A percentile compares a stretch with the other conserved stretches of the same genome.
Conservation (phyloP, 352 stramenopile species). For the Globisporangium takayamanum region DNA sequence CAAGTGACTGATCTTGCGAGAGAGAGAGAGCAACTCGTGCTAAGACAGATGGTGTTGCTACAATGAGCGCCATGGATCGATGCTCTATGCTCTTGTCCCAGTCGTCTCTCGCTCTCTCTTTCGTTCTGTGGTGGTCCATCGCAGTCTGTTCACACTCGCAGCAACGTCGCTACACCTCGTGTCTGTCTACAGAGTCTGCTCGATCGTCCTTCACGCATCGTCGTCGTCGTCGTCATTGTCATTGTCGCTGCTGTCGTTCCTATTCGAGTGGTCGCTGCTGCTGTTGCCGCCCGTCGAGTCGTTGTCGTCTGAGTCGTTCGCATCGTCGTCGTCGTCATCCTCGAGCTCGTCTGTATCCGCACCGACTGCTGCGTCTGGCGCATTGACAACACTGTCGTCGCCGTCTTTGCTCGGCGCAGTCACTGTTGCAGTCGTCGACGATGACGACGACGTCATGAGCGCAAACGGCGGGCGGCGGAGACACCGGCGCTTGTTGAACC, state of each 20-base stretch:
- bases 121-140: too few relatives aligned
- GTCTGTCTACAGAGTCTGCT: too few relatives aligned
- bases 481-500: conserved; percentile 85
- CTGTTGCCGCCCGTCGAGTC: conserved; percentile 43
- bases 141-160: neutral
- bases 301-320: conserved; percentile 21
- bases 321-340: conserved; percentile 20
- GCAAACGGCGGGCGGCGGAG: conserved; percentile 74
- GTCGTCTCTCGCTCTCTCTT: too few relatives aligned
- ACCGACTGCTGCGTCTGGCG: neutral
- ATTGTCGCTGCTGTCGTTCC: conserved; percentile 10
- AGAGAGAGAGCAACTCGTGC: too few relatives aligned
- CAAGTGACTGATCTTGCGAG: too few relatives aligned
- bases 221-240: conserved; percentile 7
- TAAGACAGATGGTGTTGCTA: too few relatives aligned
- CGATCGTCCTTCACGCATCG: neutral
- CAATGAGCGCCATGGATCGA: too few relatives aligned
- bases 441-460: conserved; percentile 56
- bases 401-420: neutral
- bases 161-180: too few relatives aligned
- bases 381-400: too few relatives aligned
- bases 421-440: neutral
- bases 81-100: too few relatives aligned
- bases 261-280: conserved; percentile 33
- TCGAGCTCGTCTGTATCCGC: neutral